Base-by-base conservation (phyloP, 345 rosid genomes). In the Acer saccharum region DNA sequence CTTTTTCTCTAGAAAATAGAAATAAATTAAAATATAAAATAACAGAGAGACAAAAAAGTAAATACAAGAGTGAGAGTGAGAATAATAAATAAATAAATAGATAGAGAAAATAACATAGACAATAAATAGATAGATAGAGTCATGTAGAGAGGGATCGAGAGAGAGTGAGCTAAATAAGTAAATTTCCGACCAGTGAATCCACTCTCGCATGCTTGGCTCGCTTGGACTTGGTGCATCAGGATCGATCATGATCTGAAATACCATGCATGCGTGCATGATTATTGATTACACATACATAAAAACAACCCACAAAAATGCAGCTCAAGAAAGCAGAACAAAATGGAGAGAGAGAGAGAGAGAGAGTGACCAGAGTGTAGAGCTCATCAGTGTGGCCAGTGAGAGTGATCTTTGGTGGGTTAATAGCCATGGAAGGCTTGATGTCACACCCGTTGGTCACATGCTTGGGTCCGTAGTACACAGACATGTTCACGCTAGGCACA, bases 181-280 rank as follows among this genome's bases (percentile, higher is more conserved):
- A 64, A 25, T 0, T 32, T 76, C 82, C 4, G n/a, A 94, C 98
- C 98, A 94, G 64, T 94, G 98, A 74, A 90, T 83, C 97, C 94
- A 91, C 77, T 94, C 98, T 73, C 98, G 82, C 93, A 89, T 81
- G 84, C 78, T 83, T 2, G 98, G 98, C 78, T 92, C 97, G 72
- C 98, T 91, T 10, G 98, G 98, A 65, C 97, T 92, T 5, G 98
- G 98, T 27, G 98, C 98, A 76, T 94, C 98, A 61, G 98, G 97
- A 78, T 94, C 97, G 27, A 87, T 90, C 98, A 94, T 94, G 81
- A 92, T 90, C 98, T 92, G 77, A 73, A 64, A 52, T 66, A 4
- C 46, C 46, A 43, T 43, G 46, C 46, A 43, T 18, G 35, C 62
- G n/a, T 65, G 71, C 64, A 63, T 46, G 46, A 12, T 48, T 13